Base-by-base conservation (phyloP, 495 filamentous ascomycete genomes). In the Cladorrhinum samala region DNA sequence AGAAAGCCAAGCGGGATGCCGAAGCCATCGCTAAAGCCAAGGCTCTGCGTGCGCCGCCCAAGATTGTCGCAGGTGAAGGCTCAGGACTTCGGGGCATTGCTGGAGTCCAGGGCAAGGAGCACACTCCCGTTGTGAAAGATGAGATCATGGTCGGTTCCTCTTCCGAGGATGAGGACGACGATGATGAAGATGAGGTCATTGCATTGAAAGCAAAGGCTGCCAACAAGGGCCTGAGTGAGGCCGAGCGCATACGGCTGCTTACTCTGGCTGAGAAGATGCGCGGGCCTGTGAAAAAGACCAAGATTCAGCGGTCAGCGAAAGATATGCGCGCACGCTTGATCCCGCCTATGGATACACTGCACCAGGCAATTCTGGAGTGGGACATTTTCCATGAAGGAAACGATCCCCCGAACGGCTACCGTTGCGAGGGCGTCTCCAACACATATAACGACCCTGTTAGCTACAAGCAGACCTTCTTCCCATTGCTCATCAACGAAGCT, bases 311-410 rank as follows among this genome's bases (percentile, higher is more conserved):
- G 24, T 91, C 88, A 19, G 81, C 84, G 2, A 92, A 91, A 63
- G 93, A 97, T 67, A 91, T 95, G 83, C 86, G 94, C 52, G 94
- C 93, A 46, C 84, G 93, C 44, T 72, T 98, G 47, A 85, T 90
- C 20, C 93, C 93, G 7, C 89, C 96, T 59, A 83, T 98, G 64
- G 85, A 91, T 24, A 74, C 80, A 6, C 74, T 98, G 24, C 94
- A 97, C 59, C 85, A 85, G 46, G 81, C 83, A 9, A 88, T 98
- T 23, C 82, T 98, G 8, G 76, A 85, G 46, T 98, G 93, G 93
- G 87, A 98, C 56, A 93, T 89, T 60, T 96, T 94, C 63, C 87
- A 94, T 56, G 73, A 78, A 25, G 89, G 89, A 30, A 87, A 90
- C 58, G 85, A 88, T 51, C 93, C 93, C 9, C 89, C 93, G 5